Evolutionary conservation across 208 protist species (phyloP).

Genomic region (Leishmania martiniquensis): DNA sequence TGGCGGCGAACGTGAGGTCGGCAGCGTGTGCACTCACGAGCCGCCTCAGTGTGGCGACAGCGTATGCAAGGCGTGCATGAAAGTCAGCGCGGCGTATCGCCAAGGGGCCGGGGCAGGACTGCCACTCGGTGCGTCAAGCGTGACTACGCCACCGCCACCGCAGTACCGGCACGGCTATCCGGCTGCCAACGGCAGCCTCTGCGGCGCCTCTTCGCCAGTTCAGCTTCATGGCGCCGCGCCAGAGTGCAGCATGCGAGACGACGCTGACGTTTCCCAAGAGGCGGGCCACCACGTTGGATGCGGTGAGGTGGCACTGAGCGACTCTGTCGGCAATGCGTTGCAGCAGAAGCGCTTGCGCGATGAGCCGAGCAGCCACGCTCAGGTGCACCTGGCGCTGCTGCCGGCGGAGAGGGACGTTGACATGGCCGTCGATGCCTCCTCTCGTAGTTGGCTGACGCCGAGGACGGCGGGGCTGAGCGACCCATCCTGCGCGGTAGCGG

Average conservation of each 20-base stretch:
- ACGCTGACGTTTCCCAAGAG: neutral
- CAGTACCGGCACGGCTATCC: conserved; percentile 12
- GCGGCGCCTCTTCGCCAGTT: neutral
- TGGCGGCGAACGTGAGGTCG: neutral
- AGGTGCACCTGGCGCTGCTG: neutral
- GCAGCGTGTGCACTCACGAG: neutral
- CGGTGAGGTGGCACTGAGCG: neutral
- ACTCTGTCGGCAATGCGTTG: neutral
- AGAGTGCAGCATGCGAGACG: neutral
- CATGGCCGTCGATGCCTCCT: neutral
- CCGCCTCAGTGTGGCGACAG: neutral
- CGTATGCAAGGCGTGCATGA: neutral
- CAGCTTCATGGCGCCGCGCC: neutral
- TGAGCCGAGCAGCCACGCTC: neutral
- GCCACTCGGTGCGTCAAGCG: neutral
- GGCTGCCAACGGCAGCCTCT: neutral
- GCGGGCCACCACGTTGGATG: neutral
- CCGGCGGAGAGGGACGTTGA: no score
- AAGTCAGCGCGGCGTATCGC: neutral
- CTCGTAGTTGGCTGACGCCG: neutral
- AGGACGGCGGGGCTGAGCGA: neutral
- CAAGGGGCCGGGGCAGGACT: neutral
- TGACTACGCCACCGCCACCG: neutral
- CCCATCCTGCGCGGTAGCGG: neutral
- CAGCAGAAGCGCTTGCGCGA: neutral